Percentiles rank a stretch among this genome's conserved stretches.
Conservation (phyloP, 306 rosid species). For the Datisca glomerata region DNA sequence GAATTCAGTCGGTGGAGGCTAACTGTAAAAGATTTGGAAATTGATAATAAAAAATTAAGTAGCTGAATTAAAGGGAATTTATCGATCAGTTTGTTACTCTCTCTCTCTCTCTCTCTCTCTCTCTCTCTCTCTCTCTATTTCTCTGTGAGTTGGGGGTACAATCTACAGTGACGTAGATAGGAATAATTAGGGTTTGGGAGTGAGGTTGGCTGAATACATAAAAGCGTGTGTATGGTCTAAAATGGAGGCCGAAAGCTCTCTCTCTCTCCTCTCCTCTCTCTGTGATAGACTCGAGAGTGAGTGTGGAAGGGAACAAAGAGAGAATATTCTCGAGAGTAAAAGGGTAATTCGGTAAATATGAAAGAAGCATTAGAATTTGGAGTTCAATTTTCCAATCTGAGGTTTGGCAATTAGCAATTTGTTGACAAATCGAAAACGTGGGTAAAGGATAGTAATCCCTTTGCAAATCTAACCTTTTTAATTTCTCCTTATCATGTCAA, state of each 20-base stretch:
- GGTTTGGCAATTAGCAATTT: no score
- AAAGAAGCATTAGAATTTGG: no score
- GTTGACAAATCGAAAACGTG: no score
- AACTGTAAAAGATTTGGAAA: no score
- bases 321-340: conserved; percentile 14
- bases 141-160: not conserved
- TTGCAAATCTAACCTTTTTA: no score
- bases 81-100: conserved; percentile 3
- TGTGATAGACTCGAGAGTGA: conserved; percentile 4
- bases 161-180: not conserved
- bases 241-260: conserved; percentile 31
- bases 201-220: no score
- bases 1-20: no score
- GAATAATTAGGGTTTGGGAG: no score
- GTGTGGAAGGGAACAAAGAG: conserved; percentile 13
- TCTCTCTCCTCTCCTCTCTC: not conserved
- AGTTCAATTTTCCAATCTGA: no score
- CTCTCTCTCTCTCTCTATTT: not conserved
- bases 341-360: conserved; percentile 14
- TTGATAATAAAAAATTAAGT: conserved; percentile 1
- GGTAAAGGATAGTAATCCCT: no score
- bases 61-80: conserved; percentile 1
- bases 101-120: not conserved
- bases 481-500: no score
- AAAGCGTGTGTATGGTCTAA: conserved; percentile 31